A percentile compares a stretch with the other conserved stretches of the same genome.
Evolutionary conservation across 2,329 filamentous ascomycete genomes (phyloP).

Genomic region (Purpureocillium takamizusanense): DNA sequence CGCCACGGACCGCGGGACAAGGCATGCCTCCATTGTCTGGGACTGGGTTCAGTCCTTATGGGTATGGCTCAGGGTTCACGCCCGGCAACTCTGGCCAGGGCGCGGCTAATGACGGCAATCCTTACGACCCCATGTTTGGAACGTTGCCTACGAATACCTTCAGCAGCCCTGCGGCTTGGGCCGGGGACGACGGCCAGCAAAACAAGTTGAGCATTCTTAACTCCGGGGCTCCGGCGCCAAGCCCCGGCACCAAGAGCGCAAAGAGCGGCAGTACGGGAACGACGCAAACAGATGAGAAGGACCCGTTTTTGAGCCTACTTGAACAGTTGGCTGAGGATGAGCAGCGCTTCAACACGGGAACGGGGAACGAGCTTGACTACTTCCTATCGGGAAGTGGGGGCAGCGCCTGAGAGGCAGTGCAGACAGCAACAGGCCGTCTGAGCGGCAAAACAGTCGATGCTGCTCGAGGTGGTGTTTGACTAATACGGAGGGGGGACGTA

Average conservation of each 20-base stretch:
- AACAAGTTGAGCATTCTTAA: conserved; percentile 10
- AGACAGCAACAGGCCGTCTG: no score
- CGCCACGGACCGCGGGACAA: not conserved
- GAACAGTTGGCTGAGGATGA: conserved; percentile 81
- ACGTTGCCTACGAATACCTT: conserved; percentile 43
- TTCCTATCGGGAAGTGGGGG: conserved; percentile 38
- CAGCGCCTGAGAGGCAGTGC: no score
- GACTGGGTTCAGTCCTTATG: conserved; percentile 21
- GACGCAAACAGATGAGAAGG: conserved; percentile 55
- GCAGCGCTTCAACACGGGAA: conserved; percentile 47
- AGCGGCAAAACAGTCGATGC: no score
- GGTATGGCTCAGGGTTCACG: conserved; percentile 23
- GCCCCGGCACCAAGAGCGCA: conserved; percentile 39
- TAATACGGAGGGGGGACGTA: no score
- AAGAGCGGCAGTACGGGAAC: conserved; percentile 37
- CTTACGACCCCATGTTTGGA: conserved; percentile 53
- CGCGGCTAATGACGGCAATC: conserved; percentile 18
- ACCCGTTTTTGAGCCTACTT: conserved; percentile 69
- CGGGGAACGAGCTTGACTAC: conserved; percentile 69
- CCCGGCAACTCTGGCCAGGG: conserved; percentile 16
- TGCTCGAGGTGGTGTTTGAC: no score
- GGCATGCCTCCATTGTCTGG: conserved; percentile 2
- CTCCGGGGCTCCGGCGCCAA: conserved; percentile 15
- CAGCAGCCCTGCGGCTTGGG: conserved; percentile 42
- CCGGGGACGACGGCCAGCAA: conserved; percentile 26